These are phyloP conservation scores for Trametes punicea DNA, from an alignment of 768 basidiomycete species.

Conservation along the genomic window DNA sequence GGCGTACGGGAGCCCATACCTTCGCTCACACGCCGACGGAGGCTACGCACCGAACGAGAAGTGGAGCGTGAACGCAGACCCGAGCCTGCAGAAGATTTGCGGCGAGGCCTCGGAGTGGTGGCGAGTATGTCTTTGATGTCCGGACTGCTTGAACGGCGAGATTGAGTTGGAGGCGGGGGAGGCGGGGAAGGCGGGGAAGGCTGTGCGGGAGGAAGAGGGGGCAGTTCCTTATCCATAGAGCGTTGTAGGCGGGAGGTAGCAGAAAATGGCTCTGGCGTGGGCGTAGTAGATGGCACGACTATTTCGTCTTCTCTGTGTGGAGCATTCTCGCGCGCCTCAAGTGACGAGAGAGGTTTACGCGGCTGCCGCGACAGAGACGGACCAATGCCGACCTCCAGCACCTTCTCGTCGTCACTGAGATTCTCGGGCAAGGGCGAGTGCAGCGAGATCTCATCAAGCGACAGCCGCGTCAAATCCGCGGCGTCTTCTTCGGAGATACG, in stretches of 20 bases:
- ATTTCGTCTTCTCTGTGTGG: conserved; percentile 28
- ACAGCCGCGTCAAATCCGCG: conserved; percentile 23
- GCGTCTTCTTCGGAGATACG: conserved; percentile 33
- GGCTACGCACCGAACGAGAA: conserved; percentile 22
- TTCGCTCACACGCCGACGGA: conserved; percentile 23
- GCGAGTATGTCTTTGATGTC: conserved; percentile 33
- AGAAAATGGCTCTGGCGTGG: not conserved
- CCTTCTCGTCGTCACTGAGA: conserved; percentile 23
- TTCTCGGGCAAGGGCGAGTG: conserved; percentile 18
- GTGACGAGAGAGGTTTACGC: conserved; percentile 30
- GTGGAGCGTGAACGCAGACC: conserved; percentile 22
- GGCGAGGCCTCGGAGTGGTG: conserved; percentile 31
- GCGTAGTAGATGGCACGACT: conserved; percentile 10
- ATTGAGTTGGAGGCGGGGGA: not conserved
- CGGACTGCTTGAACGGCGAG: conserved; percentile 27
- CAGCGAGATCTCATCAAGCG: conserved; percentile 29
- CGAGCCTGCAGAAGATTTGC: conserved; percentile 24
- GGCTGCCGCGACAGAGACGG: conserved; percentile 16
- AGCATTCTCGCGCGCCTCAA: conserved; percentile 32
- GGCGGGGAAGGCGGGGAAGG: conserved; percentile 4
- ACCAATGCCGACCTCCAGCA: conserved; percentile 17
- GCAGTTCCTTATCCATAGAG: conserved; percentile 26
- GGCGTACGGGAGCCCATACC: conserved; percentile 2
- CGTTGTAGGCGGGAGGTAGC: not conserved
- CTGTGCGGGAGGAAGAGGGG: conserved; percentile 23